These are phyloP conservation scores for Hysterangium stoloniferum DNA, from an alignment of 768 basidiomycete species.

Conservation along the genomic window DNA sequence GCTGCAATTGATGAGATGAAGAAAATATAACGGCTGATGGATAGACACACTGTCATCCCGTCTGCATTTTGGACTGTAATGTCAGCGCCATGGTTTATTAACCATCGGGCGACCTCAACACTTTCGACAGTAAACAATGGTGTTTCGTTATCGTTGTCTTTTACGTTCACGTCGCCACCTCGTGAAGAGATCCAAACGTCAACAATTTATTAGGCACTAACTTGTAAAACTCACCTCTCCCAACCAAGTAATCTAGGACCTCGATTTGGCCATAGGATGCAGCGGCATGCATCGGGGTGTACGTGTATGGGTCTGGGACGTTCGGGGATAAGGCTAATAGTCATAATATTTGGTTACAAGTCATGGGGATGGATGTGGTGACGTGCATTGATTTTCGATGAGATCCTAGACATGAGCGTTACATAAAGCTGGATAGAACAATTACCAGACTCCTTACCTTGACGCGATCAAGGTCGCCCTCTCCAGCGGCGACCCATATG, in stretches of 20 bases:
- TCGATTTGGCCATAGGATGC: slow-evolving; percentile 83
- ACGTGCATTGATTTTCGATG: slow-evolving; percentile 51
- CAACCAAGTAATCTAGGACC: slow-evolving; percentile 70
- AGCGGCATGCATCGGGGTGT: slow-evolving; percentile 91
- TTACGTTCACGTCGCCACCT: slow-evolving; percentile 85
- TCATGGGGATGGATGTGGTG: slow-evolving; percentile 13
- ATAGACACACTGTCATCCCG: slow-evolving; percentile 60
- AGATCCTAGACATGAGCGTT: slow-evolving; percentile 39
- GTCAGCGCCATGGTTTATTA: slow-evolving; percentile 71
- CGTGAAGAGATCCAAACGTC: slow-evolving; percentile 2
- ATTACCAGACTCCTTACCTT: slow-evolving; percentile 37
- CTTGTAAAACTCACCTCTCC: slow-evolving; percentile 40
- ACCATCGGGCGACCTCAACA: slow-evolving; percentile 65
- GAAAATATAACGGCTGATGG: not conserved
- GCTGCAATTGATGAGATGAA: slow-evolving; percentile 31
- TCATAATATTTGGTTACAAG: not conserved
- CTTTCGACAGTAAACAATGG: slow-evolving; percentile 87
- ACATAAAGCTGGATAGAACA: not conserved
- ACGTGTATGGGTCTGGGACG: slow-evolving; percentile 59
- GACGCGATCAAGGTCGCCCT: slow-evolving; percentile 78
- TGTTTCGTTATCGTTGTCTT: slow-evolving; percentile 84
- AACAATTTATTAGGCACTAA: slow-evolving; percentile 6
- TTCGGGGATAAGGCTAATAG: slow-evolving; percentile 50
- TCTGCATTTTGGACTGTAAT: slow-evolving; percentile 57
- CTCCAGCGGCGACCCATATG: slow-evolving; percentile 90